phyloP scores from a whole-genome alignment of 2,329 filamentous ascomycete genomes.

The Torrubiella hemipterigena region DNA sequence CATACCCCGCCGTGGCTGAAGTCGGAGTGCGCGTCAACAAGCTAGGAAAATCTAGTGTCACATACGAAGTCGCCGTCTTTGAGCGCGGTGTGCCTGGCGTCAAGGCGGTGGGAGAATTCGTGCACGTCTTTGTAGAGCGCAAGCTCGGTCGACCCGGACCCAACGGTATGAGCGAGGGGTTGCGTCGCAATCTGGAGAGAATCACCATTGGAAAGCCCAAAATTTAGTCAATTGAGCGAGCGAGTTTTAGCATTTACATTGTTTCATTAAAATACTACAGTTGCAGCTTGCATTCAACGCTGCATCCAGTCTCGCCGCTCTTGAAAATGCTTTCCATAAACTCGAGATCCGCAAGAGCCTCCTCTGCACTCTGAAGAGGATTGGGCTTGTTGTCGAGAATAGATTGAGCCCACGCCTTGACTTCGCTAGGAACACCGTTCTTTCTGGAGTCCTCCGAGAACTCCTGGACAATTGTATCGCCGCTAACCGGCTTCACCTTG shows the following conservation, averaged over 20 bases:
- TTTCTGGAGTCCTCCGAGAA: conserved; percentile 39
- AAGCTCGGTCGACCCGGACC: conserved; percentile 54
- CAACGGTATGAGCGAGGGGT: conserved; percentile 47
- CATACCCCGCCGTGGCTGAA: conserved; percentile 73
- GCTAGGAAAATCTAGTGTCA: conserved; percentile 76
- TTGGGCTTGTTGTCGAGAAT: conserved; percentile 35
- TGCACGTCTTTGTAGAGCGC: conserved; percentile 81
- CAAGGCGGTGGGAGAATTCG: conserved; percentile 74
- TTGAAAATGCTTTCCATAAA: conserved; percentile 39
- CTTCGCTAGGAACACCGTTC: conserved; percentile 45
- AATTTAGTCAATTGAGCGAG: too few relatives aligned
- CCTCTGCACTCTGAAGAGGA: conserved; percentile 39
- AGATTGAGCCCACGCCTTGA: conserved; percentile 47
- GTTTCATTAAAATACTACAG: conserved; percentile 21
- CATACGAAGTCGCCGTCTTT: conserved; percentile 83
- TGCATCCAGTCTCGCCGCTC: conserved; percentile 32
- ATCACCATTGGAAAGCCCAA: conserved; percentile 34
- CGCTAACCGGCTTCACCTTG: conserved; percentile 22
- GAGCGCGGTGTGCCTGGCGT: conserved; percentile 60
- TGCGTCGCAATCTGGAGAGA: conserved; percentile 48
- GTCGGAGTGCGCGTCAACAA: conserved; percentile 72
- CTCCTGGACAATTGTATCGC: conserved; percentile 20
- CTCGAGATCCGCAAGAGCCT: conserved; percentile 50
- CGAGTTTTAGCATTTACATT: too few relatives aligned
- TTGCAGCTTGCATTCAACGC: conserved; percentile 26